Evolutionary conservation across 1,139 yeast genomes (phyloP).

Genomic region (Hyphopichia burtonii): DNA sequence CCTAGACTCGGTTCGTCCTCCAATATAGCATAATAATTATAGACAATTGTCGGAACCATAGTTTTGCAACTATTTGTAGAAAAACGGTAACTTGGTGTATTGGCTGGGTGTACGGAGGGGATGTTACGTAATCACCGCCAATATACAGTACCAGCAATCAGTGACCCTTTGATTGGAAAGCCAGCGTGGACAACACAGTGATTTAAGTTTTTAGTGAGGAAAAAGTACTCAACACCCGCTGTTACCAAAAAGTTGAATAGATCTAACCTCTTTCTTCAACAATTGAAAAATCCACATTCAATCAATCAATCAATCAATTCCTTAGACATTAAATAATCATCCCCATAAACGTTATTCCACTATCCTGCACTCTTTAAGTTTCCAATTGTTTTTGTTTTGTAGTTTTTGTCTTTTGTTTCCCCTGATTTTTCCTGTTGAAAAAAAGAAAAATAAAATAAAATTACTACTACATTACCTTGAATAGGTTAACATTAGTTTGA

Average conservation of each 20-base stretch:
- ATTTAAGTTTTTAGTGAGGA: background rate
- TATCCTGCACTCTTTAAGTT: background rate
- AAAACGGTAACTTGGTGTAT: too few relatives aligned
- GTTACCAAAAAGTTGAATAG: background rate
- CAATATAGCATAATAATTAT: constrained; percentile 20
- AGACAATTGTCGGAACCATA: background rate
- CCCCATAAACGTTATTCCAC: constrained; percentile 1
- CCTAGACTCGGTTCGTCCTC: constrained; percentile 36
- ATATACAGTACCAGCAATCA: background rate
- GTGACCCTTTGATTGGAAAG: background rate
- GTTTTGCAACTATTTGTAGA: background rate
- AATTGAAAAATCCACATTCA: constrained; percentile 2
- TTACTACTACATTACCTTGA: background rate
- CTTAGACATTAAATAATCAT: background rate
- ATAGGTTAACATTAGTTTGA: background rate
- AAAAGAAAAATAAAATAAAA: background rate
- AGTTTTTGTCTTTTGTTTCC: background rate
- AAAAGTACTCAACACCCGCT: background rate
- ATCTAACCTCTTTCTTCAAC: background rate
- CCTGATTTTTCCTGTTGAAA: background rate
- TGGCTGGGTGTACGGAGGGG: too few relatives aligned
- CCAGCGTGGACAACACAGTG: constrained; percentile 12
- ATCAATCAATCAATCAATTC: constrained; percentile 6
- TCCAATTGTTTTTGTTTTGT: background rate
- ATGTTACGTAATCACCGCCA: too few relatives aligned